Evolutionary conservation across 2,329 filamentous ascomycete species (phyloP), one percentile per base, ranked within the genome.

Genomic region (Akanthomyces dipterigenus): DNA sequence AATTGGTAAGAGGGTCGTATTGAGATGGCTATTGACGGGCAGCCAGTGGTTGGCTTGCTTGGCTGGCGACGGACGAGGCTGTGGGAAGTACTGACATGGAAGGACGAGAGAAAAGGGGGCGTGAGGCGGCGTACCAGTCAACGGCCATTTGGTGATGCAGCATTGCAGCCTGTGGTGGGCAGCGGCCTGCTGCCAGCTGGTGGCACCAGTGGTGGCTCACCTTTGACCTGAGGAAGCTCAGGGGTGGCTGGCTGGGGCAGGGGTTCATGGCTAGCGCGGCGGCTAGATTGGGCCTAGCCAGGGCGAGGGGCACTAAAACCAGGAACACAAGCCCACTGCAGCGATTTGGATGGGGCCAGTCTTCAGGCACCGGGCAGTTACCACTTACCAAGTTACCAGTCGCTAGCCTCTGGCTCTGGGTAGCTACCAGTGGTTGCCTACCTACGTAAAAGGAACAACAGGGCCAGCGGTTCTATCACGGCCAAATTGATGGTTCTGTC

Each of bases 1-100:
- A 57, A 57, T 57, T 57, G 43, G 54, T 11, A 28, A 46, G 28
- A 36, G 36, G 51, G 50, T 55, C 14, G 55, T 22, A 58, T 46
- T 22, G 54, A 24, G n/a, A 42, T 31, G 51, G 18, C 22, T 34
- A 34, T 22, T 11, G 26, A 55, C 40, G 50, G 36, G 11, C 26
- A 45, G 40, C 40, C 24, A 43, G 26, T 45, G 36, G 26, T 34
- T 34, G 20, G 12, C 20, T 53, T 53, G 3, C 14, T 45, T 22
- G 48, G 31, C 48, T 31, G 48, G 18, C 26, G 26, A 34, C 18
- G 53, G n/a, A 45, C 53, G 28, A 55, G 53, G 53, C 40, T 55
- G 53, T 24, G 49, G 12, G 31, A 36, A 34, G 24, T n/a, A n/a
- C n/a, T n/a, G n/a, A n/a, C 26, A 42, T 9, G 24, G 38, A 31